Conservation (phyloP, 2,329 filamentous ascomycete genomes). For the Epichloe coenophiala region DNA sequence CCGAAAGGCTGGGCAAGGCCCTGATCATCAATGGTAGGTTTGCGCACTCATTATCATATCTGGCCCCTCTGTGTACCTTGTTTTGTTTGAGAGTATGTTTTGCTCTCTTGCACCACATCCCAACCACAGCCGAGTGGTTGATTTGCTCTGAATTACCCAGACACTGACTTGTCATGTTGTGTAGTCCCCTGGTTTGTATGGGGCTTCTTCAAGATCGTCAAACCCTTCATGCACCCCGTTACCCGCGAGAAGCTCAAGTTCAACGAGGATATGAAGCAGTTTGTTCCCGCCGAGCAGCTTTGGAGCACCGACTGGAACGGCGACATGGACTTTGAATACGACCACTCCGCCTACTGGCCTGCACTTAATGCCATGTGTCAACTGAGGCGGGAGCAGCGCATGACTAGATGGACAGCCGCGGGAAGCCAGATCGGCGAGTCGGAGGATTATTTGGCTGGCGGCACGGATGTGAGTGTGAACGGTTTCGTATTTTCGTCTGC, state of each 20-base stretch:
- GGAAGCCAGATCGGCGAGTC: slow-evolving; percentile 76
- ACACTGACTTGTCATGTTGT: neutral
- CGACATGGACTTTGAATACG: slow-evolving; percentile 78
- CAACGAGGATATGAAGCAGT: slow-evolving; percentile 78
- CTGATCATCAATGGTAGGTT: slow-evolving; percentile 72
- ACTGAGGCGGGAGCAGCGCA: slow-evolving; percentile 47
- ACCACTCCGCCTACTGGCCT: slow-evolving; percentile 82
- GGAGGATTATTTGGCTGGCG: slow-evolving; percentile 73
- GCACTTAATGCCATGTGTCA: slow-evolving; percentile 60
- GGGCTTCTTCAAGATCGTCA: slow-evolving; percentile 93
- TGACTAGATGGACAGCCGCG: slow-evolving; percentile 61
- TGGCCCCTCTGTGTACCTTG: neutral
- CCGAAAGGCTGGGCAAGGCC: slow-evolving; percentile 77
- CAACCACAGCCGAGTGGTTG: neutral
- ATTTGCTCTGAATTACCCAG: neutral
- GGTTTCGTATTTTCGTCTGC: slow-evolving; percentile 15
- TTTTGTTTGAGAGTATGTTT: neutral
- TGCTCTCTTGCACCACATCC: neutral
- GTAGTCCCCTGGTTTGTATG: slow-evolving; percentile 80
- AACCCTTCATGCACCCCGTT: slow-evolving; percentile 88
- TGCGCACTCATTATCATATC: neutral
- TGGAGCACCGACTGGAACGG: slow-evolving; percentile 65
- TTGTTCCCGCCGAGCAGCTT: slow-evolving; percentile 71
- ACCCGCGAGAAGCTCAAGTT: slow-evolving; percentile 94
- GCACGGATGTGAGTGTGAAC: slow-evolving; percentile 21